Evolutionary conservation across 1,139 yeast genomes (phyloP).

Genomic region (Kodamaea suecica): DNA sequence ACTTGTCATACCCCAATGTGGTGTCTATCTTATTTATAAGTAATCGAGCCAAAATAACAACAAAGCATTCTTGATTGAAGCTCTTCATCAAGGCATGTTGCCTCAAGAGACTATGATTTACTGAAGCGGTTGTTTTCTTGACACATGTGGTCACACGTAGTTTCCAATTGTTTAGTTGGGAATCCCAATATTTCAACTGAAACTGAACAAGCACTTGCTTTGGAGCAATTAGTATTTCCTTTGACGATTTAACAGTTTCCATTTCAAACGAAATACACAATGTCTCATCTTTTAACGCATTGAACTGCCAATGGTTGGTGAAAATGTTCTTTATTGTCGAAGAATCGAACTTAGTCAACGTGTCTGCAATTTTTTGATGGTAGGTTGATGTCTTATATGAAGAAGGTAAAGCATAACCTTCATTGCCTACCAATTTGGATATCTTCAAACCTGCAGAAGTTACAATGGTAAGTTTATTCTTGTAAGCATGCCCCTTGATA

Average conservation of each 20-base stretch:
- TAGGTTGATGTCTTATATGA: slow-evolving; percentile 24
- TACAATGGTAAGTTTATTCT: slow-evolving; percentile 22
- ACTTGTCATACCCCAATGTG: slow-evolving; percentile 32
- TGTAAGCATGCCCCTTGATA: slow-evolving; percentile 4
- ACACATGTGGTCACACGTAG: slow-evolving; percentile 29
- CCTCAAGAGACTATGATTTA: slow-evolving; percentile 14
- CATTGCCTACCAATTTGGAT: slow-evolving; percentile 25
- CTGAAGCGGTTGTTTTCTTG: slow-evolving; percentile 30
- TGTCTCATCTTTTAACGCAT: slow-evolving; percentile 23
- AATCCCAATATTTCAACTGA: slow-evolving; percentile 30
- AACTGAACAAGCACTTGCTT: slow-evolving; percentile 32
- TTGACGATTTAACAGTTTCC: slow-evolving; percentile 26
- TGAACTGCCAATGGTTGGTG: slow-evolving; percentile 39
- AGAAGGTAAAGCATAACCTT: slow-evolving; percentile 35
- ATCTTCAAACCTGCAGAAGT: slow-evolving; percentile 34
- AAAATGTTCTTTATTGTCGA: slow-evolving; percentile 27
- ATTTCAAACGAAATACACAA: slow-evolving; percentile 33
- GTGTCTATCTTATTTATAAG: slow-evolving; percentile 35
- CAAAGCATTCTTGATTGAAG: slow-evolving; percentile 34
- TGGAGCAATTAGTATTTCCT: slow-evolving; percentile 18
- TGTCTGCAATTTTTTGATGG: slow-evolving; percentile 35
- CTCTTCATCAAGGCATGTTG: slow-evolving; percentile 26
- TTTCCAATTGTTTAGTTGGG: slow-evolving; percentile 18
- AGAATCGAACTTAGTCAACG: slow-evolving; percentile 31
- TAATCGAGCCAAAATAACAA: slow-evolving; percentile 29